phyloP scores from a whole-genome alignment of 768 basidiomycete species.

The Suillus americanus region DNA sequence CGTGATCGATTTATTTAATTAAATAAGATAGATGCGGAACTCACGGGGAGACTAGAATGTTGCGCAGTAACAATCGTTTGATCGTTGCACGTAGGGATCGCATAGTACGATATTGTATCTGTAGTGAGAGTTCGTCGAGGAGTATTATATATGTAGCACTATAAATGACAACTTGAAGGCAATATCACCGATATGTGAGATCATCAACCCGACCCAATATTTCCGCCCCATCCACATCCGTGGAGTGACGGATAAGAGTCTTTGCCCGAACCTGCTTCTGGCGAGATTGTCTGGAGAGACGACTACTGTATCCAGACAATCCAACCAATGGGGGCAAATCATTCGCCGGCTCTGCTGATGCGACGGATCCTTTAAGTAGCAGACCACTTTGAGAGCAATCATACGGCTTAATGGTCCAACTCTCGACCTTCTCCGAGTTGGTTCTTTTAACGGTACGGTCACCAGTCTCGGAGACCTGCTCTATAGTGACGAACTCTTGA shows the following conservation, averaged over 20 bases:
- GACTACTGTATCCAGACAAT: neutral
- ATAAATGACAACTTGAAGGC: neutral
- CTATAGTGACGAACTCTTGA: neutral
- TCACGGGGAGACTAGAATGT: neutral
- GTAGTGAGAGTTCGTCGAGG: neutral
- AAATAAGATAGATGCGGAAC: too few relatives aligned
- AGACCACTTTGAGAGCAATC: neutral
- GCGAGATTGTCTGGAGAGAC: neutral
- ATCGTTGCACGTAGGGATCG: neutral
- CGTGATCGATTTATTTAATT: too few relatives aligned
- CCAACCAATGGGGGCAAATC: neutral
- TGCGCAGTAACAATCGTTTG: neutral
- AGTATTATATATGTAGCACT: neutral
- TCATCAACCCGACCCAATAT: neutral
- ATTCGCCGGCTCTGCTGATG: neutral
- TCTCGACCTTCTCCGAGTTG: neutral
- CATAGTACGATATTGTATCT: neutral
- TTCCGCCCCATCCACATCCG: neutral
- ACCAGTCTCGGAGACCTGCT: neutral
- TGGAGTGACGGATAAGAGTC: neutral
- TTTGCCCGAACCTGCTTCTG: neutral
- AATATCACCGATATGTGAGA: neutral
- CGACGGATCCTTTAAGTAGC: neutral
- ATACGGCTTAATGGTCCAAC: neutral
- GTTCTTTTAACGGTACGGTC: neutral